These are phyloP conservation scores for Arthrobotrys megalospora DNA, from an alignment of 2,329 filamentous ascomycete species.

Conservation along the genomic window DNA sequence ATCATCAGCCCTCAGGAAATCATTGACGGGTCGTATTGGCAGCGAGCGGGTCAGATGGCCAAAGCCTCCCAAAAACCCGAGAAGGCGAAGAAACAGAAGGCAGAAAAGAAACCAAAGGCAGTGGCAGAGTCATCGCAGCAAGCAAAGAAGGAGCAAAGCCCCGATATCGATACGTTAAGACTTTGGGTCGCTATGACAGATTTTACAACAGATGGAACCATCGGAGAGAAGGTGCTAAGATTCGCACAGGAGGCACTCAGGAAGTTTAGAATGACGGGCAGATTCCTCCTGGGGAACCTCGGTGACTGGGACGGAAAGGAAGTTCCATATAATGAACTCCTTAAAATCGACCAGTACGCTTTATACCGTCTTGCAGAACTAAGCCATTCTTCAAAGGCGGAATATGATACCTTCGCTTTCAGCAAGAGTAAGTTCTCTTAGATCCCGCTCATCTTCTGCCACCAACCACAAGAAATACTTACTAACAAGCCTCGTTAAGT, in stretches of 20 bases:
- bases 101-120: conserved; percentile 66
- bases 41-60: conserved; percentile 77
- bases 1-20: conserved; percentile 85
- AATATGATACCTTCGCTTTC: conserved; percentile 49
- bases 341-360: conserved; percentile 67
- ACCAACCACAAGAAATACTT: not conserved
- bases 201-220: conserved; percentile 87
- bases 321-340: conserved; percentile 63
- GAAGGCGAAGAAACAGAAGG: conserved; percentile 69
- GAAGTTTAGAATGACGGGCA: conserved; percentile 91
- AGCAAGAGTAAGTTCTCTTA: conserved; percentile 49
- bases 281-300: conserved; percentile 83
- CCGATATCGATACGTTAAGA: conserved; percentile 88
- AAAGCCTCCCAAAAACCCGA: conserved; percentile 45
- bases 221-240: conserved; percentile 83
- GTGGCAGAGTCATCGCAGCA: conserved; percentile 62
- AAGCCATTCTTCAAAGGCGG: conserved; percentile 35
- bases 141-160: conserved; percentile 74
- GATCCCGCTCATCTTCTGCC: not conserved
- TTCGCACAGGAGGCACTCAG: conserved; percentile 82
- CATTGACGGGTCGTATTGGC: conserved; percentile 80
- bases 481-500: conserved; percentile 34
- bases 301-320: conserved; percentile 68
- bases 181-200: conserved; percentile 94
- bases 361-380: conserved; percentile 67